Evolutionary conservation across 805 yeast genomes (phyloP).

Genomic region (Cyberlindnera japonica): DNA sequence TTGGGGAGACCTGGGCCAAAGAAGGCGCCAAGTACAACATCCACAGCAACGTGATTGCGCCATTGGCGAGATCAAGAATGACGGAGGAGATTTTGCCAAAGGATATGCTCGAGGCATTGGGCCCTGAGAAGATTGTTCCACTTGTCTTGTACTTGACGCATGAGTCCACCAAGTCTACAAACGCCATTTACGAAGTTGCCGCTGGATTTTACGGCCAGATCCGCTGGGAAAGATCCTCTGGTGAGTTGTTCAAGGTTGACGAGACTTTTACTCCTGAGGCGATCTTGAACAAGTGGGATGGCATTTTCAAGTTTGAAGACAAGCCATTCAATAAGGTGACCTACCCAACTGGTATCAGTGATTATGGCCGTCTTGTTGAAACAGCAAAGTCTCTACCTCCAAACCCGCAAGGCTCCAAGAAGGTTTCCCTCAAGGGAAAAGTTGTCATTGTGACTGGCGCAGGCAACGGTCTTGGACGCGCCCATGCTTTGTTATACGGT

Average conservation of each 20-base stretch:
- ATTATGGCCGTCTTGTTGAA: constrained; percentile 59
- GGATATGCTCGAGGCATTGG: constrained; percentile 71
- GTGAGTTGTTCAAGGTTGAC: constrained; percentile 79
- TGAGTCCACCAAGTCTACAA: constrained; percentile 56
- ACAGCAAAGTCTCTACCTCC: constrained; percentile 47
- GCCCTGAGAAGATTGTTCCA: constrained; percentile 91
- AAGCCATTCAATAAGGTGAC: constrained; percentile 51
- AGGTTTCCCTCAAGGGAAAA: constrained; percentile 67
- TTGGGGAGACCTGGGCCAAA: constrained; percentile 91
- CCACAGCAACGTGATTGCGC: constrained; percentile 83
- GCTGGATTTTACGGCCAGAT: constrained; percentile 91
- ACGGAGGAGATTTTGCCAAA: constrained; percentile 88
- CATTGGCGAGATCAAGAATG: constrained; percentile 94
- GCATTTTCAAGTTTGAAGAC: constrained; percentile 60
- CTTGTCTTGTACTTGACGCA: constrained; percentile 78
- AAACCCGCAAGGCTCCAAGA: constrained; percentile 54
- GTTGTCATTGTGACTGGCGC: constrained; percentile 95
- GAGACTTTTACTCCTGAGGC: constrained; percentile 80
- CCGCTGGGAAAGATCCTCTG: constrained; percentile 92
- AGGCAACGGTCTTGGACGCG: constrained; percentile 90
- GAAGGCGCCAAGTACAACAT: constrained; percentile 89
- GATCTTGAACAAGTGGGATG: constrained; percentile 61
- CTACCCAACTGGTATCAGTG: constrained; percentile 70
- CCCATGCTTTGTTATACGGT: constrained; percentile 82
- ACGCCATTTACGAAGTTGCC: constrained; percentile 86